A percentile compares a stretch with the other conserved stretches of the same genome.
Evolutionary conservation across 2,329 filamentous ascomycete genomes (phyloP).

Genomic region (Neoascochyta sp.): DNA sequence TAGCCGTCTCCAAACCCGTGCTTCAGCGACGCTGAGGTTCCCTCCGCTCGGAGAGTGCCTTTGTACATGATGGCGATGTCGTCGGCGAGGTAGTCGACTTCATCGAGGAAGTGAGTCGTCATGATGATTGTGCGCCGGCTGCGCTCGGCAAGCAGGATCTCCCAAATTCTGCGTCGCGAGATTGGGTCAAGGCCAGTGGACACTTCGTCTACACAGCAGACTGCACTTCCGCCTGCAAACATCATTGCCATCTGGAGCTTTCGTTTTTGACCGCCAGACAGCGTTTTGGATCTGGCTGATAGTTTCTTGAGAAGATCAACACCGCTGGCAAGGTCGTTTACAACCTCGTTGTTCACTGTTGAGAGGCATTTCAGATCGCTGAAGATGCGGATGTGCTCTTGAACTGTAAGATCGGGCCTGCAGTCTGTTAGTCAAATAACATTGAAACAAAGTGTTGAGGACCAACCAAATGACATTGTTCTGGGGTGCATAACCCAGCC

Average conservation of each 20-base stretch:
- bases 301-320: slow-evolving; percentile 74
- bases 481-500: slow-evolving; percentile 26
- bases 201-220: slow-evolving; percentile 87
- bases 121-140: slow-evolving; percentile 75
- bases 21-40: slow-evolving; percentile 79
- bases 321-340: slow-evolving; percentile 45
- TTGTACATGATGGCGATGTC: slow-evolving; percentile 83
- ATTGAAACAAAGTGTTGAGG: too few species aligned
- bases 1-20: slow-evolving; percentile 76
- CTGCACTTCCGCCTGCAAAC: slow-evolving; percentile 79
- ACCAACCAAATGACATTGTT: slow-evolving; percentile 23
- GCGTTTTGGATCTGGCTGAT: slow-evolving; percentile 64
- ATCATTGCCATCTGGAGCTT: slow-evolving; percentile 91
- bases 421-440: slow-evolving; percentile 31
- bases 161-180: slow-evolving; percentile 83
- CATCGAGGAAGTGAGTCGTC: slow-evolving; percentile 88
- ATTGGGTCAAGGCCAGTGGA: slow-evolving; percentile 82
- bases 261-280: slow-evolving; percentile 85
- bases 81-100: slow-evolving; percentile 81
- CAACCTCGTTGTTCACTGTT: slow-evolving; percentile 45
- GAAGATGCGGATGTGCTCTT: slow-evolving; percentile 28
- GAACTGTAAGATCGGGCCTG: slow-evolving; percentile 26
- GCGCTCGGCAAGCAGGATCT: slow-evolving; percentile 79
- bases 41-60: slow-evolving; percentile 71
- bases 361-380: slow-evolving; percentile 24